Base-by-base conservation (phyloP, 1,139 yeast species). In the Suhomyces bribrorum region DNA sequence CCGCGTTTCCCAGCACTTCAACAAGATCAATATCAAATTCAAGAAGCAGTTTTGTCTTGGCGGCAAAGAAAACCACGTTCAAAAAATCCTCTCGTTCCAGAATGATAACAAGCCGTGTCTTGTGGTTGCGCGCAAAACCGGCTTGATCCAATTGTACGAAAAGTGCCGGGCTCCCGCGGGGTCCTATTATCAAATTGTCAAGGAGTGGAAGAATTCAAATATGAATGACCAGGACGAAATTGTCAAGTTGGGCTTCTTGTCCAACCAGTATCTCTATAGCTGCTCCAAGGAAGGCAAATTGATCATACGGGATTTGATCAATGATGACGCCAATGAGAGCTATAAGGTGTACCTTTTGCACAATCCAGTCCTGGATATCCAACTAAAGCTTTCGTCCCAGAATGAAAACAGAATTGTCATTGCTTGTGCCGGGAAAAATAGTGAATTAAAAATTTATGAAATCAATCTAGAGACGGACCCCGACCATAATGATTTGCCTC, bases 381-480 rank as follows among this genome's bases (percentile, higher is more conserved):
- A 40, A 8, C 27, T 40, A 16, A 34, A 37, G 16, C 29, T 37
- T 5, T 32, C 44, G 13, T 34, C 37, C 12, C 47, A 37, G 20
- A 47, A 43, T 23, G 47, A 41, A 6, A 45, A 43, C 27, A 48
- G 49, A 11, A 40, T 55, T 16, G 34, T 44, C 5, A 52, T 66
- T 23, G 69, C 67, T 1, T 56, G 66, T 37, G 78, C 78, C 2
- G 81, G 81, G 3, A 68, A 72, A 44, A 69, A 73, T 38, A 64
- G 66, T 36, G 78, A 71, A 31, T 49, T 75, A 23, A 68, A 67
- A 40, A 36, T 59, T 18, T 66, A 64, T 40, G 56, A 55, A 20
- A 45, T 50, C 13, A 43, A 48, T 18, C 32, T 40, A 30, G 31
- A 29, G 15, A 16, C 34, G 5, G 7, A 20, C 5, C 12, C 12